Evolutionary conservation across 768 basidiomycete genomes (phyloP), one percentile per base, ranked within the genome.

Genomic region (Suillus clintonianus): DNA sequence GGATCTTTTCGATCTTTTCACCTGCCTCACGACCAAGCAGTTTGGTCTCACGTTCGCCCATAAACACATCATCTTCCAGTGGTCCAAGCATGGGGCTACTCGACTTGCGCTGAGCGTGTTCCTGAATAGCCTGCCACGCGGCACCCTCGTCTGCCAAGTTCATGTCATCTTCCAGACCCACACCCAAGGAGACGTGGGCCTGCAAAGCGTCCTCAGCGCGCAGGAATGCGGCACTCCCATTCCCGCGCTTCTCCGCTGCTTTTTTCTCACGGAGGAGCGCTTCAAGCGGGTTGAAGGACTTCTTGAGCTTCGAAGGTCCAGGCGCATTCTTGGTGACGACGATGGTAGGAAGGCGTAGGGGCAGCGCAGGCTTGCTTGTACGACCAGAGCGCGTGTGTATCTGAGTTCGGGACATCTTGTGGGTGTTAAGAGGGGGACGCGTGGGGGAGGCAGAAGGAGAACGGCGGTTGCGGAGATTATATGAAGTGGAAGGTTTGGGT

Each of bases 231-330:
- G 79, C 74, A 15, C 54, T 72, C 48, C 80, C 81, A 32, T 79
- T 77, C 15, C 76, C 75, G 24, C 67, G 76, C 47, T 67, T 72
- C 6, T 76, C 67, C 50, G 69, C 68, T 30, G 69, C 48, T 19
- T 67, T 64, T 69, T 86, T 88, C 72, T 88, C 87, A 65, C 80
- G 83, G 43, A 89, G 70, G 36, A 89, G 80, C 2, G 76, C 80
- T 56, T 80, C 81, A 24, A 90, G 77, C 11, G 89, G 88, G 65
- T 87, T 84, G 37, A n/a, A n/a, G 13, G 63, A 48, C 43, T 65
- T 72, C 67, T 75, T 76, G 48, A 60, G 64, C 17, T 62, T 48
- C 10, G 55, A 39, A 32, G 10, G 66, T 65, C 24, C 36, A 54
- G 17, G 39, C 34, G 3, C 59, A 22, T 43, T 36, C 50, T 34